Evolutionary conservation across 352 stramenopile genomes (phyloP).

Genomic region (Globisporangium yorkense): DNA sequence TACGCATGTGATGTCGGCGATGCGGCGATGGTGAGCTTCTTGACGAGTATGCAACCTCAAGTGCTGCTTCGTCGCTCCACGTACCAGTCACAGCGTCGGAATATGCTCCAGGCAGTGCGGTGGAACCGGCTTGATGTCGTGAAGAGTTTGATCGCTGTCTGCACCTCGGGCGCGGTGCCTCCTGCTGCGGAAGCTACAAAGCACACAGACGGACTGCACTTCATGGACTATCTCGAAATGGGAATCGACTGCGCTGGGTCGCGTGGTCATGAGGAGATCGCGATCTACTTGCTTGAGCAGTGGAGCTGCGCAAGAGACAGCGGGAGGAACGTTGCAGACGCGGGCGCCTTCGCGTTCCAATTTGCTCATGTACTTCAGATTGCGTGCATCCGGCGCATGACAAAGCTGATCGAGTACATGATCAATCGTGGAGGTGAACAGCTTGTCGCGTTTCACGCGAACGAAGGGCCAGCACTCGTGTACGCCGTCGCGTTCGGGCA

Average conservation of each 20-base stretch:
- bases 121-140: conserved; percentile 57
- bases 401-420: conserved; percentile 38
- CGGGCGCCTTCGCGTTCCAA: conserved; percentile 56
- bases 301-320: conserved; percentile 48
- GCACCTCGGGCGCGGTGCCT: background rate
- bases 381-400: conserved; percentile 49
- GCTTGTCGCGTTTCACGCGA: conserved; percentile 52
- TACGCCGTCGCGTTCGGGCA: conserved; percentile 68
- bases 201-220: conserved; percentile 22
- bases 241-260: conserved; percentile 48
- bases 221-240: conserved; percentile 53
- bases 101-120: conserved; percentile 52
- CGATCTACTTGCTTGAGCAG: conserved; percentile 41
- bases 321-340: conserved; percentile 16
- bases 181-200: conserved; percentile 10
- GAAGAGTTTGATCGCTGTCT: conserved; percentile 21
- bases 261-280: conserved; percentile 60
- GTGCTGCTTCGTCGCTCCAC: conserved; percentile 25
- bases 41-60: conserved; percentile 24
- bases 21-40: conserved; percentile 17
- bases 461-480: conserved; percentile 46
- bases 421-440: conserved; percentile 44
- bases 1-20: conserved; percentile 31
- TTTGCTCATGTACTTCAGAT: conserved; percentile 59
- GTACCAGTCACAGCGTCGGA: conserved; percentile 40